A percentile compares a stretch with the other conserved stretches of the same genome.
Conservation (phyloP, 352 stramenopile species). For the Globisporangium recalcitrans region DNA sequence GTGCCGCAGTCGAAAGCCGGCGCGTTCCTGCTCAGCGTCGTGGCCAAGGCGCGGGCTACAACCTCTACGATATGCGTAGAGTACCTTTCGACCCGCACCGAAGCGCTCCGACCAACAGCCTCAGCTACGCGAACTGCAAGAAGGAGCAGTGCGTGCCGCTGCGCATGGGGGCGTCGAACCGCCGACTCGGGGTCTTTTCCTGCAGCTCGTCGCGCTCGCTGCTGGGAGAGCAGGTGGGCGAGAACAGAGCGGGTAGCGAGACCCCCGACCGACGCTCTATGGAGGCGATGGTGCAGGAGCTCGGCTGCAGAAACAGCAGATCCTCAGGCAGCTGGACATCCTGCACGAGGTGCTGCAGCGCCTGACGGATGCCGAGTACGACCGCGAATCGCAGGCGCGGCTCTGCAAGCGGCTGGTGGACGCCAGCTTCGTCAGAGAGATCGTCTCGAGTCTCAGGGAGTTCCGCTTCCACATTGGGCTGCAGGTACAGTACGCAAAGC, state of each 20-base stretch:
- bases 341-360: constrained; percentile 30
- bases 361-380: constrained; percentile 25
- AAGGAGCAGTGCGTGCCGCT: constrained; percentile 28
- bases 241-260: constrained; percentile 17
- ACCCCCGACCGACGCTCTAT: constrained; percentile 10
- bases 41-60: constrained; percentile 30
- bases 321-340: constrained; percentile 30
- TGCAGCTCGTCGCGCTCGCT: constrained; percentile 5
- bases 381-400: constrained; percentile 16
- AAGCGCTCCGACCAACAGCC: constrained; percentile 17
- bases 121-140: constrained; percentile 28
- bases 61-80: constrained; percentile 19
- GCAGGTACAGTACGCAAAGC: constrained; percentile 25
- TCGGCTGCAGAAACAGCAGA: constrained; percentile 34
- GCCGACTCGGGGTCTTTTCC: constrained; percentile 11
- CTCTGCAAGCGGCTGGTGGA: constrained; percentile 43
- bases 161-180: constrained; percentile 15
- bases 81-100: constrained; percentile 20
- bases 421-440: constrained; percentile 28
- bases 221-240: constrained; percentile 13
- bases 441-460: constrained; percentile 47
- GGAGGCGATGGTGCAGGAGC: constrained; percentile 25
- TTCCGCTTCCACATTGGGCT: constrained; percentile 57
- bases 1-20: constrained; percentile 51
- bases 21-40: constrained; percentile 44